phyloP scores from a whole-genome alignment of 1,139 yeast genomes.

The Meyerozyma guilliermondii region DNA sequence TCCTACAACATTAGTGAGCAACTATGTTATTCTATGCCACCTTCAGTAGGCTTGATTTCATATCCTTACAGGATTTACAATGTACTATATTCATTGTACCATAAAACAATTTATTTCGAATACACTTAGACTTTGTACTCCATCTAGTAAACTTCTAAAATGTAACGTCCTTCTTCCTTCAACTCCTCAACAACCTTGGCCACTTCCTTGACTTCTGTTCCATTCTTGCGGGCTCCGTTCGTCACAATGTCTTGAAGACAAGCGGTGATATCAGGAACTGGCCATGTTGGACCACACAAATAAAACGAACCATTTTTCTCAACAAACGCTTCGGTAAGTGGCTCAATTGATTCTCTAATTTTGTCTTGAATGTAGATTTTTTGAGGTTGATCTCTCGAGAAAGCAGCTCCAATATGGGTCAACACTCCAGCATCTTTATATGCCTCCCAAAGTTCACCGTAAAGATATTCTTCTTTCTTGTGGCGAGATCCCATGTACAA shows the following conservation, averaged over 20 bases:
- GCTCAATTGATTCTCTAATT: slow-evolving; percentile 71
- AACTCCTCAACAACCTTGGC: slow-evolving; percentile 83
- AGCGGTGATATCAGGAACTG: slow-evolving; percentile 93
- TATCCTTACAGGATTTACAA: neutral
- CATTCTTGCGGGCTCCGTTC: slow-evolving; percentile 65
- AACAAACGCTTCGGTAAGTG: slow-evolving; percentile 75
- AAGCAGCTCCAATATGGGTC: slow-evolving; percentile 97
- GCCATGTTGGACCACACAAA: slow-evolving; percentile 99
- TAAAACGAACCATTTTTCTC: slow-evolving; percentile 83
- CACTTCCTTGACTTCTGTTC: slow-evolving; percentile 62
- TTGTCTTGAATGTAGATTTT: slow-evolving; percentile 95
- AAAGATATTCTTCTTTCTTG: slow-evolving; percentile 89
- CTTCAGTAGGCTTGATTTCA: neutral
- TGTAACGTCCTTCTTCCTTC: slow-evolving; percentile 90
- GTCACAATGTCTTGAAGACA: slow-evolving; percentile 79
- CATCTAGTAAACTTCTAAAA: slow-evolving; percentile 83
- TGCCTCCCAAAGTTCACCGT: slow-evolving; percentile 98
- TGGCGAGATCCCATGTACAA: slow-evolving; percentile 94
- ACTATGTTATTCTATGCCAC: neutral
- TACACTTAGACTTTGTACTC: neutral
- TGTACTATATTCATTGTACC: neutral
- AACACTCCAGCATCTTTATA: slow-evolving; percentile 86
- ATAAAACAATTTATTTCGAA: neutral
- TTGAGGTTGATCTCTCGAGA: slow-evolving; percentile 94
- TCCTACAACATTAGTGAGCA: neutral